These are phyloP conservation scores for Coemansia sp. DNA, from an alignment of 192 early-diverging fungal species.

Conservation along the genomic window DNA sequence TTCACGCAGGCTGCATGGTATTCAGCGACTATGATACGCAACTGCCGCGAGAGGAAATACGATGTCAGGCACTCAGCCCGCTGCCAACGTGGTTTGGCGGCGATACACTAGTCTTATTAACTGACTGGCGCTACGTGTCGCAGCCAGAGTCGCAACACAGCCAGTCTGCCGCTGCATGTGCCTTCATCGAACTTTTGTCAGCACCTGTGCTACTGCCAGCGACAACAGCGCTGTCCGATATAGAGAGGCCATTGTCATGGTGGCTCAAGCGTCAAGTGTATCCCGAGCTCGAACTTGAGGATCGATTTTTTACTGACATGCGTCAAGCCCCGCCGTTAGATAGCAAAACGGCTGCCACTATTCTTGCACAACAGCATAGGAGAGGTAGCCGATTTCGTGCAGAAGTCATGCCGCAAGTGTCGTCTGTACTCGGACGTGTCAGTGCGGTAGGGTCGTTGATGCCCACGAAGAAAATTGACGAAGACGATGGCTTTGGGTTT, in stretches of 20 bases:
- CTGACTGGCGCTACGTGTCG: slow-evolving; percentile 37
- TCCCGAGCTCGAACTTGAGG: slow-evolving; percentile 25
- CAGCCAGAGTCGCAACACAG: slow-evolving; percentile 13
- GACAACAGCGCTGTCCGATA: background rate
- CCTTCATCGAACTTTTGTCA: slow-evolving; percentile 33
- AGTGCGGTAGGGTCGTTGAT: slow-evolving; percentile 22
- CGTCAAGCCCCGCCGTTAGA: background rate
- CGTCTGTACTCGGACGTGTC: slow-evolving; percentile 22
- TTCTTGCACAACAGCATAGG: slow-evolving; percentile 1
- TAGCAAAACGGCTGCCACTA: slow-evolving; percentile 5
- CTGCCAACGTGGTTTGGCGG: slow-evolving; percentile 26
- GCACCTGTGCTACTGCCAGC: slow-evolving; percentile 25
- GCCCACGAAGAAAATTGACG: background rate
- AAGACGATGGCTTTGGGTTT: slow-evolving; percentile 9
- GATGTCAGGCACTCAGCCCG: slow-evolving; percentile 19
- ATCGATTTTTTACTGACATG: slow-evolving; percentile 16
- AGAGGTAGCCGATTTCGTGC: background rate
- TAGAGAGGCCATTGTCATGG: slow-evolving; percentile 27
- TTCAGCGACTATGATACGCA: slow-evolving; percentile 11
- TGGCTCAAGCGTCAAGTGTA: slow-evolving; percentile 28
- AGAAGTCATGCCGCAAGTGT: background rate
- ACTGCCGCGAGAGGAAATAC: slow-evolving; percentile 11
- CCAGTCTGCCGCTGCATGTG: slow-evolving; percentile 9
- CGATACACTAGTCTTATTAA: slow-evolving; percentile 21
- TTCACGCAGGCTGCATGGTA: slow-evolving; percentile 25